Conservation (phyloP, 2,329 filamentous ascomycete genomes). For the Talaromyces verruculosus region DNA sequence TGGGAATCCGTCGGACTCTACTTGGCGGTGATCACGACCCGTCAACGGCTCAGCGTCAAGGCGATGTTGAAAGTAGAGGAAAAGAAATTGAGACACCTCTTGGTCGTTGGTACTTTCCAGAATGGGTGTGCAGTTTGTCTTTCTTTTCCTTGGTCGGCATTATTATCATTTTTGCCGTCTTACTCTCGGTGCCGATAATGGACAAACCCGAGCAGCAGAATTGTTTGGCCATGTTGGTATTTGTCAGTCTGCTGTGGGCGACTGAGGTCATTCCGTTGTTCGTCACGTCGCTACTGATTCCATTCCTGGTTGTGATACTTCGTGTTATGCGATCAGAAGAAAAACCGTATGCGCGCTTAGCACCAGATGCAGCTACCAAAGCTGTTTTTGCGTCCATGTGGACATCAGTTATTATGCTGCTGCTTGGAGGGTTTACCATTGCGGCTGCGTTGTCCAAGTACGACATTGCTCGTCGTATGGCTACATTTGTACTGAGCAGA, state of each 20-base stretch:
- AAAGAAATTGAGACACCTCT: slow-evolving; percentile 77
- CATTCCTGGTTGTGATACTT: slow-evolving; percentile 86
- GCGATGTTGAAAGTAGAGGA: slow-evolving; percentile 69
- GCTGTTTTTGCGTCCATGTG: slow-evolving; percentile 96
- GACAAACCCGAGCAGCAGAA: slow-evolving; percentile 88
- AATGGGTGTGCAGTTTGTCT: slow-evolving; percentile 79
- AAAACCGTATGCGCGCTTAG: slow-evolving; percentile 67
- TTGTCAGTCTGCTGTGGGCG: slow-evolving; percentile 93
- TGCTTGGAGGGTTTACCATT: slow-evolving; percentile 93
- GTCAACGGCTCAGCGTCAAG: slow-evolving; percentile 71
- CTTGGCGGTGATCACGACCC: slow-evolving; percentile 72
- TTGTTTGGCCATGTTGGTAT: slow-evolving; percentile 87
- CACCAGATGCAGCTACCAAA: slow-evolving; percentile 75
- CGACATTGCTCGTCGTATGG: slow-evolving; percentile 95
- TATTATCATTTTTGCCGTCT: slow-evolving; percentile 68
- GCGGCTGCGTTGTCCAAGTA: slow-evolving; percentile 95
- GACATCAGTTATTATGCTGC: slow-evolving; percentile 98
- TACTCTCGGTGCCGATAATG: slow-evolving; percentile 80
- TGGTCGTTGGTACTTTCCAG: slow-evolving; percentile 71
- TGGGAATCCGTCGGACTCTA: slow-evolving; percentile 75
- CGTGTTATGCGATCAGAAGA: slow-evolving; percentile 78
- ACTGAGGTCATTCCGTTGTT: slow-evolving; percentile 97
- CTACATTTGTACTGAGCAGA: slow-evolving; percentile 93
- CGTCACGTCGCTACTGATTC: slow-evolving; percentile 89
- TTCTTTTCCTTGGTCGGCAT: slow-evolving; percentile 74